These are phyloP conservation scores for Panus rudis DNA, from an alignment of 768 basidiomycete species.

Conservation along the genomic window DNA sequence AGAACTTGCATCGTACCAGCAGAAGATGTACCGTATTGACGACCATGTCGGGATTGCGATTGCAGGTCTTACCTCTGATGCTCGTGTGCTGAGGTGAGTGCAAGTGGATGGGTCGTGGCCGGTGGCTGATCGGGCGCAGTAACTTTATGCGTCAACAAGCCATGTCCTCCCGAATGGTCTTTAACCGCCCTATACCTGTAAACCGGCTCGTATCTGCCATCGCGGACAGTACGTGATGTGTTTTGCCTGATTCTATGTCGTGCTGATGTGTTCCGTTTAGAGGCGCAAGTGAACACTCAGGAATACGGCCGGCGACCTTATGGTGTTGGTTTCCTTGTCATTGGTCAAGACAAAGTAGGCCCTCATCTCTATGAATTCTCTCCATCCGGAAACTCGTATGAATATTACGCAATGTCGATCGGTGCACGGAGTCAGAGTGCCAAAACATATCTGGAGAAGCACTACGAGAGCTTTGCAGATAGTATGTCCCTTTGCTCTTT, in stretches of 20 bases:
- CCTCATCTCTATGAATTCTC: slow-evolving; percentile 99
- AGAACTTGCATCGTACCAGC: slow-evolving; percentile 98
- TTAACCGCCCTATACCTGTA: slow-evolving; percentile 91
- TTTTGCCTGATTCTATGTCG: neutral
- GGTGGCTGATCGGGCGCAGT: slow-evolving; percentile 36
- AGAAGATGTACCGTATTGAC: slow-evolving; percentile 99
- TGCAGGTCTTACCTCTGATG: slow-evolving; percentile 97
- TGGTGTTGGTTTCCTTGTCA: slow-evolving; percentile 97
- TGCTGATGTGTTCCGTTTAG: slow-evolving; percentile 30
- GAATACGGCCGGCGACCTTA: slow-evolving; percentile 97
- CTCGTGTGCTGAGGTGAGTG: slow-evolving; percentile 86
- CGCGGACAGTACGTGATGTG: slow-evolving; percentile 77
- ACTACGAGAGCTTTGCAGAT: slow-evolving; percentile 81
- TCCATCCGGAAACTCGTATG: slow-evolving; percentile 93
- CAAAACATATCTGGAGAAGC: slow-evolving; percentile 96
- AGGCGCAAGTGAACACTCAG: slow-evolving; percentile 98
- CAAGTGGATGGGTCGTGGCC: too few relatives aligned
- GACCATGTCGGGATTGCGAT: slow-evolving; percentile 99
- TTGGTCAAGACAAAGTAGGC: slow-evolving; percentile 93
- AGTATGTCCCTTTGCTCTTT: slow-evolving; percentile 43
- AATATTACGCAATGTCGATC: slow-evolving; percentile 98
- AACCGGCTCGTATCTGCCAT: slow-evolving; percentile 89
- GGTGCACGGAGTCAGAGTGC: slow-evolving; percentile 97
- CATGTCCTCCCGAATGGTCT: slow-evolving; percentile 90
- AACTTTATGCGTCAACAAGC: slow-evolving; percentile 99